These are phyloP conservation scores for Alopecurus myosuroides DNA, from an alignment of 176 grass and related monocot genomes.

Conservation along the genomic window DNA sequence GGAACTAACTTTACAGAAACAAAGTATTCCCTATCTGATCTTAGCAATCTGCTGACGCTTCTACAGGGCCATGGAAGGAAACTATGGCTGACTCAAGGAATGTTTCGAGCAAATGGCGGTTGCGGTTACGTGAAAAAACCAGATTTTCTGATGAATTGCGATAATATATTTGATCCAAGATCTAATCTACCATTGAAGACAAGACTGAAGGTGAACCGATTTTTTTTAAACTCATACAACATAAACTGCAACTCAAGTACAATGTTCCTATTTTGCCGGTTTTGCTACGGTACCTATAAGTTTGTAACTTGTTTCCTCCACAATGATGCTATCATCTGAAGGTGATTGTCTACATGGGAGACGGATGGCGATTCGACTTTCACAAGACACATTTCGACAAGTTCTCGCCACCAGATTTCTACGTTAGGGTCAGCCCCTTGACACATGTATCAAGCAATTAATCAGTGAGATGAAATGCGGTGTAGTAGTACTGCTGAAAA, in stretches of 20 bases:
- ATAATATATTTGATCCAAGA: conserved; percentile 48
- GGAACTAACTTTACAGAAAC: neutral
- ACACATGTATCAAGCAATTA: too few relatives aligned
- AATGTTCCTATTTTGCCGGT: neutral
- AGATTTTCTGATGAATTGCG: conserved; percentile 39
- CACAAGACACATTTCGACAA: conserved; percentile 57
- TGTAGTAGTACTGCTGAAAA: neutral
- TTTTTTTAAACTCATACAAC: neutral
- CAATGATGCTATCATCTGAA: conserved; percentile 29
- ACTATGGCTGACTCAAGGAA: conserved; percentile 78
- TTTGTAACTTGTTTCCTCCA: neutral
- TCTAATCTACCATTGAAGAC: conserved; percentile 39
- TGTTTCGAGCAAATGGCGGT: conserved; percentile 84
- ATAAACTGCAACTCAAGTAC: neutral
- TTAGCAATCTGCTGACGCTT: neutral
- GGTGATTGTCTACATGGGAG: conserved; percentile 83
- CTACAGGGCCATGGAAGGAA: conserved; percentile 62
- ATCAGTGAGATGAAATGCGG: neutral
- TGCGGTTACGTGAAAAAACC: conserved; percentile 96
- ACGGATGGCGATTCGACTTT: conserved; percentile 85
- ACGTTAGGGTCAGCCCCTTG: conserved; percentile 39
- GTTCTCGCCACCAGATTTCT: conserved; percentile 87
- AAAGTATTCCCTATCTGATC: neutral
- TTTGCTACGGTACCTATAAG: neutral
- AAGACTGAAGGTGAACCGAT: conserved; percentile 64